Conservation (phyloP, 2,329 filamentous ascomycete genomes). For the Byssoonygena ceratinophila region DNA sequence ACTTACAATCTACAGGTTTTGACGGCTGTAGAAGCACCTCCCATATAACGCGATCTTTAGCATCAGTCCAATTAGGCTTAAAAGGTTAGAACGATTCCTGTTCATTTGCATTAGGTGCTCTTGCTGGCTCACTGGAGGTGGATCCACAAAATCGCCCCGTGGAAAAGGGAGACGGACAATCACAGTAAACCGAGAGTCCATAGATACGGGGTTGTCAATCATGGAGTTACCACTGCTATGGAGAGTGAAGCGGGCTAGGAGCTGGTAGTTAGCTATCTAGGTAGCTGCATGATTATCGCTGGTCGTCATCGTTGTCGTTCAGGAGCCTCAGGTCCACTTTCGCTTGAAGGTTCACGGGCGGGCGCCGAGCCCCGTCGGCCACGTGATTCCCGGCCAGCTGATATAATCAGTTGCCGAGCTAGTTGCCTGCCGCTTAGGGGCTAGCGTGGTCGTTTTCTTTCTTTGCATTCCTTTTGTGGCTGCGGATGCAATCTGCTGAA, state of each 20-base stretch:
- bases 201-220: background rate
- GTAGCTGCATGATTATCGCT: background rate
- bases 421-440: background rate
- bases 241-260: too few species aligned
- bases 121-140: constrained; percentile 59
- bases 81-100: background rate
- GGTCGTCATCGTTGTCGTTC: too few species aligned
- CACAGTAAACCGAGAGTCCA: constrained; percentile 48
- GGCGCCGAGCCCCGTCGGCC: too few species aligned
- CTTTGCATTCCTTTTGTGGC: background rate
- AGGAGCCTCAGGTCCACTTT: too few species aligned
- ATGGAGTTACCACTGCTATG: background rate
- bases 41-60: constrained; percentile 84
- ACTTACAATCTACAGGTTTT: constrained; percentile 74
- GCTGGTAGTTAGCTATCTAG: too few species aligned
- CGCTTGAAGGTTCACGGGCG: too few species aligned
- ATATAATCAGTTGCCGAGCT: background rate
- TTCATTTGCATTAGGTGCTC: too few species aligned
- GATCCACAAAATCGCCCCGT: constrained; percentile 79
- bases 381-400: background rate
- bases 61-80: constrained; percentile 76
- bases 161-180: constrained; percentile 84
- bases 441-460: background rate
- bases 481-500: background rate
- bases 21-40: constrained; percentile 73